Evolutionary conservation across 768 basidiomycete species (phyloP), one percentile per base, ranked within the genome.

Genomic region (Boletus reticulatus): DNA sequence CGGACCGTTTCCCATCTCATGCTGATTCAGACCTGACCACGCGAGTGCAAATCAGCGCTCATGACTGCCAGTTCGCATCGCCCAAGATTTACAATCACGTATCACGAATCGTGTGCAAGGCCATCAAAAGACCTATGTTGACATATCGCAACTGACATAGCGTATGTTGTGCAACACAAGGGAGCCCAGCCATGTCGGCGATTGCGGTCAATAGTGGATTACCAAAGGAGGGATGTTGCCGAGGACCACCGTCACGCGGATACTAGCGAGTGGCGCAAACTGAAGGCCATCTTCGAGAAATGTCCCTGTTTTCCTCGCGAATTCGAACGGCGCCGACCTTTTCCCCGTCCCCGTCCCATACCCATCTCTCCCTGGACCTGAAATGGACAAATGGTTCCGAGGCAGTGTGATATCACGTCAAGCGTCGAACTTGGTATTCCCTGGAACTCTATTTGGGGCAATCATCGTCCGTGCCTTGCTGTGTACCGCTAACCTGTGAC

Each of bases 31-130:
- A 42, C n/a, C 3, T 43, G 19, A 14, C 46, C 60, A 58, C 48
- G 48, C 41, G 61, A 53, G 51, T 3, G 60, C 27, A 38, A 43
- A 61, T 60, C 60, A 49, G 39, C 47, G 61, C 53, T 48, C 59
- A 29, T 6, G 32, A 6, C 31, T 24, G 43, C 38, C 50, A 17
- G 32, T 48, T 45, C 27, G 43, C 32, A 22, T 46, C 17, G 38
- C 38, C 14, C 38, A 31, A 27, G 60, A 58, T 62, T 22, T 31
- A 31, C 53, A 37, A 22, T 45, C 36, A 29, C 34, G 9, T 39
- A 50, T 51, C 27, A 50, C 8, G 29, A 24, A 60, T 36, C 19
- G 42, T 49, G 47, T 60, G 48, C 22, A 13, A 20, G 17, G 19
- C n/a, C 13, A 62, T 51, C 59, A 62, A 12, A 4, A 22, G 14